Conservation (phyloP, 192 early-diverging fungal species). For the Backusella psychrophila region DNA sequence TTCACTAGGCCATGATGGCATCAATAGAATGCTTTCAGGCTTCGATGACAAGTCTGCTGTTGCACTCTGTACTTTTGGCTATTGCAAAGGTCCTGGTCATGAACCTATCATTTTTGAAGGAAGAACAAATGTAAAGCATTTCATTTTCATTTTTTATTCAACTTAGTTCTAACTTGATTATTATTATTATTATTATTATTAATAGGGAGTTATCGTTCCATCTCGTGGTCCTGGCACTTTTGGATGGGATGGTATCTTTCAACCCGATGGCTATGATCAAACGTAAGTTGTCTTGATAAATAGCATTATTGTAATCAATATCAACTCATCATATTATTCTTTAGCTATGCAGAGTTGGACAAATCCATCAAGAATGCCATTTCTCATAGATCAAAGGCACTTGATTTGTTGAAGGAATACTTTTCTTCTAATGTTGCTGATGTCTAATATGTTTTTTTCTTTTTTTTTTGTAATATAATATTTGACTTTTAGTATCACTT, state of each 20-base stretch:
- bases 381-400: slow-evolving; percentile 82
- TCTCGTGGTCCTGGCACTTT: slow-evolving; percentile 81
- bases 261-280: slow-evolving; percentile 71
- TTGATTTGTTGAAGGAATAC: slow-evolving; percentile 71
- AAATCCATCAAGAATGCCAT: slow-evolving; percentile 85
- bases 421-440: not conserved
- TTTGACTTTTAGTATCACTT: not conserved
- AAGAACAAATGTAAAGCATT: slow-evolving; percentile 48
- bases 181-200: not conserved
- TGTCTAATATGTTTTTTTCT: not conserved
- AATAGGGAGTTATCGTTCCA: slow-evolving; percentile 76
- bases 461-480: not conserved
- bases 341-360: slow-evolving; percentile 87
- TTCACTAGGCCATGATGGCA: slow-evolving; percentile 71
- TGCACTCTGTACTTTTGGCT: slow-evolving; percentile 91
- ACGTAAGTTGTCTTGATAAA: slow-evolving; percentile 41
- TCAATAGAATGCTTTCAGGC: slow-evolving; percentile 81
- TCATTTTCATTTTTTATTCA: not conserved
- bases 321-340: not conserved
- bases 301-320: not conserved
- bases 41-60: slow-evolving; percentile 89
- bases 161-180: not conserved
- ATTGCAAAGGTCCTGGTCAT: slow-evolving; percentile 73
- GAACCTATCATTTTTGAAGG: slow-evolving; percentile 92
- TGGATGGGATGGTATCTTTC: slow-evolving; percentile 97